These are phyloP conservation scores for Symbiodinium natans DNA, from an alignment of 73 alveolate genomes.

Conservation along the genomic window DNA sequence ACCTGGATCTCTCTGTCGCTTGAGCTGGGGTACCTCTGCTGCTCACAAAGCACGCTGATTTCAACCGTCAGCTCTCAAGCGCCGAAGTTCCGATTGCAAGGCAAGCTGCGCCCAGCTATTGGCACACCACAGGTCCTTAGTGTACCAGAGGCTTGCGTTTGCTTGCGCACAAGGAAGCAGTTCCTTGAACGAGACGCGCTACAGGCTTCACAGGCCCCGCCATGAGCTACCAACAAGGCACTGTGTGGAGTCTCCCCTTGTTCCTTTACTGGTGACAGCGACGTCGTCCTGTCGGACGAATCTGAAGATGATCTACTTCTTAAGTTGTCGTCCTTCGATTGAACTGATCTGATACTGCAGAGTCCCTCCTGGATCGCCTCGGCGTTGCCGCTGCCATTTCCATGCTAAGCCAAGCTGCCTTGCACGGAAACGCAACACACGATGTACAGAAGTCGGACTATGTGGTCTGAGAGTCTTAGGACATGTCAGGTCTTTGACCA, in stretches of 20 bases:
- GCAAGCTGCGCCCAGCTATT: background rate
- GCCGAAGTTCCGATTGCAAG: no score
- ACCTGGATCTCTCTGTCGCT: no score
- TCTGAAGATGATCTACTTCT: no score
- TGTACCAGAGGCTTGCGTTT: background rate
- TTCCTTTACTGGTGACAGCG: conserved; percentile 69
- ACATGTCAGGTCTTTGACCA: no score
- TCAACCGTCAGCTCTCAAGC: no score
- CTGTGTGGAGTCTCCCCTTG: conserved; percentile 87
- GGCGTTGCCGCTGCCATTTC: background rate
- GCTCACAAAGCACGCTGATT: background rate
- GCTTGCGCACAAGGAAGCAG: background rate
- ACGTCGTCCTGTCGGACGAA: conserved; percentile 21
- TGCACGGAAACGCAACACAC: background rate
- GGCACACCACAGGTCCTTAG: conserved; percentile 30
- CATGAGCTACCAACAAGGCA: background rate
- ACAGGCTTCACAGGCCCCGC: background rate
- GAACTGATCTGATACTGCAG: no score
- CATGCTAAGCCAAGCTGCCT: conserved; percentile 20
- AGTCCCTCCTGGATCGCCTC: background rate
- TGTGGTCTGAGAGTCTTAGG: no score
- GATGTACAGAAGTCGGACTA: no score
- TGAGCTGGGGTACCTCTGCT: no score
- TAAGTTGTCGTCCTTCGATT: no score
- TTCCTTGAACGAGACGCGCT: background rate